Evolutionary conservation across 176 grass and related monocot genomes (phyloP).

Genomic region (Eleusine coracana): DNA sequence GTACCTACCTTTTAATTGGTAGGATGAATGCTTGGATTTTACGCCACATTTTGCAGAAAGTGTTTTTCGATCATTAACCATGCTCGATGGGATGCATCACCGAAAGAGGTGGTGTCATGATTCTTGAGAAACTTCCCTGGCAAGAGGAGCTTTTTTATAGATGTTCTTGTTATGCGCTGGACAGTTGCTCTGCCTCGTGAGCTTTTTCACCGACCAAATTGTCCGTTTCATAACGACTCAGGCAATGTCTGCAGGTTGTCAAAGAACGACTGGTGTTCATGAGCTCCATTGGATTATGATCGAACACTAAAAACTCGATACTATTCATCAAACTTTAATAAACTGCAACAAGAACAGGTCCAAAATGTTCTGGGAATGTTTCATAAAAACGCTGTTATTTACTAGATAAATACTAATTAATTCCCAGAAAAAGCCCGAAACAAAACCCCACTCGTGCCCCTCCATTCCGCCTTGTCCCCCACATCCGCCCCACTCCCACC

Average conservation of each 20-base stretch:
- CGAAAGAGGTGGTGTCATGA: background rate
- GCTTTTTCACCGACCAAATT: background rate
- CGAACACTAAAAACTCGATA: background rate
- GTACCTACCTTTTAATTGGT: background rate
- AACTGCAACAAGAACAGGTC: background rate
- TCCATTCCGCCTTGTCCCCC: conserved; percentile 18
- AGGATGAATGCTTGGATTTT: conserved; percentile 19
- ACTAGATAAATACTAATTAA: background rate
- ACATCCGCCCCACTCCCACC: background rate
- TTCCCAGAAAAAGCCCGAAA: background rate
- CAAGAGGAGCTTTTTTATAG: background rate
- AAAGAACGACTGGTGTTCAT: background rate
- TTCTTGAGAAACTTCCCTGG: background rate
- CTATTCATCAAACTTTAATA: background rate
- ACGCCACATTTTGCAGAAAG: conserved; percentile 18
- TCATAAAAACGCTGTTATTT: background rate
- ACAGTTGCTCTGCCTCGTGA: background rate
- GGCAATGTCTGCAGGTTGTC: background rate
- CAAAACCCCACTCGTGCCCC: conserved; percentile 25
- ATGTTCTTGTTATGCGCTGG: background rate
- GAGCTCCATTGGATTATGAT: background rate
- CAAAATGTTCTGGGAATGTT: background rate
- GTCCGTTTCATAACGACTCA: background rate
- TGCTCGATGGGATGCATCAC: conserved; percentile 36
- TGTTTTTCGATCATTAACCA: conserved; percentile 11